Percentiles rank a stretch among this genome's conserved stretches.
phyloP scores from a whole-genome alignment of 2,329 filamentous ascomycete species.

The Xylariaceae sp. region DNA sequence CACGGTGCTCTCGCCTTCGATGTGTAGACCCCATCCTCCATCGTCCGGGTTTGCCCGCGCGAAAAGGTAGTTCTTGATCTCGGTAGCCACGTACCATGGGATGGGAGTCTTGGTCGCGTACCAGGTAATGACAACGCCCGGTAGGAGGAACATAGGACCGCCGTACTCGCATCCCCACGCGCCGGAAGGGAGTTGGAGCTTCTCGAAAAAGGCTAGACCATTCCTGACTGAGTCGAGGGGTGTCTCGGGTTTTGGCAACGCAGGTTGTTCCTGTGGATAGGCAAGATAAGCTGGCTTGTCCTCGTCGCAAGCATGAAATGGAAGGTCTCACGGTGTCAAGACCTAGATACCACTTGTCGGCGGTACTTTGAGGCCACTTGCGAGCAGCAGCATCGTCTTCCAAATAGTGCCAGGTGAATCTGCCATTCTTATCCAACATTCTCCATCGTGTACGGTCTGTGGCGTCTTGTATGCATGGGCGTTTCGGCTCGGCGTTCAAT shows the following conservation, averaged over 20 bases:
- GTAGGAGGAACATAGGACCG: slow-evolving; percentile 91
- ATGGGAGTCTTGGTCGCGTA: slow-evolving; percentile 88
- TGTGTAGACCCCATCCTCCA: slow-evolving; percentile 96
- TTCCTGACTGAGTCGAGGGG: slow-evolving; percentile 77
- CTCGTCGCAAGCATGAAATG: neutral
- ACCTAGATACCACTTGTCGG: slow-evolving; percentile 87
- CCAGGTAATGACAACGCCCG: slow-evolving; percentile 79
- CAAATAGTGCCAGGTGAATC: slow-evolving; percentile 93
- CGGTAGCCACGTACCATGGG: slow-evolving; percentile 71
- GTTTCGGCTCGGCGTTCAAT: slow-evolving; percentile 33
- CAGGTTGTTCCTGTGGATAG: slow-evolving; percentile 61
- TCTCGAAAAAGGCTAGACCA: slow-evolving; percentile 81
- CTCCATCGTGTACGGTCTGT: slow-evolving; percentile 86
- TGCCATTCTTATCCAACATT: slow-evolving; percentile 73
- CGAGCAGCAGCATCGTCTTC: slow-evolving; percentile 65
- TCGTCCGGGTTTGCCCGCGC: slow-evolving; percentile 80
- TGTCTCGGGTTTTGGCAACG: slow-evolving; percentile 64
- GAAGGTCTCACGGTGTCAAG: slow-evolving; percentile 61
- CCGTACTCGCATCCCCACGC: slow-evolving; percentile 98
- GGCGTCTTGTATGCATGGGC: slow-evolving; percentile 46
- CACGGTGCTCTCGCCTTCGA: slow-evolving; percentile 86
- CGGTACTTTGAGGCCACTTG: slow-evolving; percentile 78
- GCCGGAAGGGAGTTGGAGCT: slow-evolving; percentile 81
- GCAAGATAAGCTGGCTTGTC: slow-evolving; percentile 2
- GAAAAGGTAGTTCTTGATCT: slow-evolving; percentile 90